Base-by-base conservation (phyloP, 371 early-diverging fungal genomes). In the Sporodiniella umbellata region DNA sequence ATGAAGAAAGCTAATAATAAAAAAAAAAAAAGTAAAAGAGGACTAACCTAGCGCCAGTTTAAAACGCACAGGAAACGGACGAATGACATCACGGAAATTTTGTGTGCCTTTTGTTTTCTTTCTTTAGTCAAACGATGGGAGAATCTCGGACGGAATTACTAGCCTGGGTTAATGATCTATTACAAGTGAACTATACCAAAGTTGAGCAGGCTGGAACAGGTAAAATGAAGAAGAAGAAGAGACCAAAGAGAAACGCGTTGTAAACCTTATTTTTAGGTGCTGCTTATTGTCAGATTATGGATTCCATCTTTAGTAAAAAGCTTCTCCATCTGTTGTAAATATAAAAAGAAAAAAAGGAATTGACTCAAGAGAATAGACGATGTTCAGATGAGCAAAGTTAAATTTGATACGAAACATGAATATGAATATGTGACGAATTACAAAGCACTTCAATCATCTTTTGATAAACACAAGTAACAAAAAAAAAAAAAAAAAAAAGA, bases 391-490 rank as follows among this genome's bases (percentile, higher is more conserved):
- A 62, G 61, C 52, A 89, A 89, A 60, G 93, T 94, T 62, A 94
- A 94, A 68, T 94, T 93, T 65, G 82, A 84, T 49, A 89, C 94
- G 42, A 91, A 89, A 67, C 91, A 93, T 59, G 94, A 93, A 57
- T 95, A 93, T 74, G 94, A 95, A 70, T 95, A 90, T 60, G 82
- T 94, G 23, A 66, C 79, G 19, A 96, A 96, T 75, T 94, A 80
- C 72, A 95, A 96, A 74, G 75, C 94, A 38, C 82, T 96, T 37
- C 96, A 95, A 68, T 71, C 75, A 54, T 70, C 79, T 33, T 90
- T 96, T 60, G 81, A 86, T 64, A 85, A 82, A 65, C 90, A 93
- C 78, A 86, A 84, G 81, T 69, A 67, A 67, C n/a, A n/a, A n/a
- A n/a, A n/a, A n/a, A n/a, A n/a, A n/a, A n/a, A n/a, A n/a, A n/a